Evolutionary conservation across 495 filamentous ascomycete genomes (phyloP).

Genomic region (Letharia columbiana): DNA sequence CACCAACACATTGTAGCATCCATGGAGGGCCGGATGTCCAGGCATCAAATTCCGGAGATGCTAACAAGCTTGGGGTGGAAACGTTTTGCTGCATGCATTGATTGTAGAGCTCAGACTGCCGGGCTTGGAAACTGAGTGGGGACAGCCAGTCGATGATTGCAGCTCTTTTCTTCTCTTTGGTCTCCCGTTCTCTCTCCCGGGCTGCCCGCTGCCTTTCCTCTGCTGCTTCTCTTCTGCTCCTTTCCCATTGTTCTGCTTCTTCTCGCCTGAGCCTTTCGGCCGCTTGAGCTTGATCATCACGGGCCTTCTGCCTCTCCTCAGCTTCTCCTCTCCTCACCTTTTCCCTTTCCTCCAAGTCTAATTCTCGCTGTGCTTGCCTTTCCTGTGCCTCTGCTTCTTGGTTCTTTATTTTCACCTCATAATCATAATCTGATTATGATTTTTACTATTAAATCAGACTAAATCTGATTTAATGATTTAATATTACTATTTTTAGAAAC

Average conservation of each 20-base stretch:
- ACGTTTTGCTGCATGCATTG: conserved; percentile 8
- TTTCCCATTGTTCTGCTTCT: background rate
- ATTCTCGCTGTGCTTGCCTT: background rate
- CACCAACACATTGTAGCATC: conserved; percentile 2
- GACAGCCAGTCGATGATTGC: conserved; percentile 9
- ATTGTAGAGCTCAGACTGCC: conserved; percentile 7
- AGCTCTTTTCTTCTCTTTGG: conserved; percentile 4
- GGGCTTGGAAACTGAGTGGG: conserved; percentile 6
- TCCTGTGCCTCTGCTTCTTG: background rate
- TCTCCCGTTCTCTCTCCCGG: background rate
- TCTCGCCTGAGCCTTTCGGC: background rate
- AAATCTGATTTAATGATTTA: too few species aligned
- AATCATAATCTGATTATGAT: too few species aligned
- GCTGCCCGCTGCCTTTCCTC: conserved; percentile 2
- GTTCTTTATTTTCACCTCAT: background rate
- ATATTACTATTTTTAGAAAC: too few species aligned
- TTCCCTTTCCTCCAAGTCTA: background rate
- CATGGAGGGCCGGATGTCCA: background rate
- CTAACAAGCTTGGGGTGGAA: conserved; percentile 1
- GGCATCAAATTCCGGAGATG: conserved; percentile 1
- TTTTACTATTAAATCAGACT: too few species aligned
- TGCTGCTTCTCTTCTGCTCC: background rate
- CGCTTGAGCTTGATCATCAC: conserved; percentile 1
- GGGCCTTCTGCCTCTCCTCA: background rate
- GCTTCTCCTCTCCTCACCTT: background rate